Evolutionary conservation across 2,329 filamentous ascomycete species (phyloP).

Genomic region (Simplicillium sp.): DNA sequence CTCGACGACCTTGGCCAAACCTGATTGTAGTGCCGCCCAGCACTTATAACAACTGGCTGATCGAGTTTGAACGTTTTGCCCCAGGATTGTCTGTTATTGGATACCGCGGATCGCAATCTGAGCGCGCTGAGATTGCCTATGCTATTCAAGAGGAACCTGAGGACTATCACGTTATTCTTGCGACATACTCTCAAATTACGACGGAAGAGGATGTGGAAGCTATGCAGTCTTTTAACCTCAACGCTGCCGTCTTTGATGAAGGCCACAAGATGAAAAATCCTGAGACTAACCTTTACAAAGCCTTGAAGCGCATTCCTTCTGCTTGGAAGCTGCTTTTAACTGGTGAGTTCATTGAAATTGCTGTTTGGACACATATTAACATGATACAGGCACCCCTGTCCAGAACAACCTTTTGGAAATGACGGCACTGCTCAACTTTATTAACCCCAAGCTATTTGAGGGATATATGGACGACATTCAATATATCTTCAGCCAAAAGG

Average conservation of each 20-base stretch:
- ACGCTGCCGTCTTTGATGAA: constrained; percentile 75
- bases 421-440: constrained; percentile 83
- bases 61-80: constrained; percentile 82
- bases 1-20: constrained; percentile 52
- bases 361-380: constrained; percentile 5
- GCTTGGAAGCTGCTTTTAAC: constrained; percentile 75
- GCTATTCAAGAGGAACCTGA: constrained; percentile 54
- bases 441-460: constrained; percentile 77
- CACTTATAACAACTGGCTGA: constrained; percentile 91
- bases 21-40: constrained; percentile 87
- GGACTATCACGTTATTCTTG: constrained; percentile 53
- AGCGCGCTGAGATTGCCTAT: constrained; percentile 59
- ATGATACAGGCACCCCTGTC: constrained; percentile 71
- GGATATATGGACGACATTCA: constrained; percentile 70
- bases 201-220: constrained; percentile 39
- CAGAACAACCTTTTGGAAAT: constrained; percentile 94
- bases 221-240: constrained; percentile 37
- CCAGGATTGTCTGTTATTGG: constrained; percentile 67
- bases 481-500: constrained; percentile 85
- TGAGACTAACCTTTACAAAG: constrained; percentile 70
- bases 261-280: constrained; percentile 90
- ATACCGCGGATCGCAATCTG: constrained; percentile 54
- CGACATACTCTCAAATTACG: constrained; percentile 50
- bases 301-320: constrained; percentile 66
- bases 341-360: constrained; percentile 11